Evolutionary conservation across 345 rosid genomes (phyloP).

Genomic region (Acer negundo): DNA sequence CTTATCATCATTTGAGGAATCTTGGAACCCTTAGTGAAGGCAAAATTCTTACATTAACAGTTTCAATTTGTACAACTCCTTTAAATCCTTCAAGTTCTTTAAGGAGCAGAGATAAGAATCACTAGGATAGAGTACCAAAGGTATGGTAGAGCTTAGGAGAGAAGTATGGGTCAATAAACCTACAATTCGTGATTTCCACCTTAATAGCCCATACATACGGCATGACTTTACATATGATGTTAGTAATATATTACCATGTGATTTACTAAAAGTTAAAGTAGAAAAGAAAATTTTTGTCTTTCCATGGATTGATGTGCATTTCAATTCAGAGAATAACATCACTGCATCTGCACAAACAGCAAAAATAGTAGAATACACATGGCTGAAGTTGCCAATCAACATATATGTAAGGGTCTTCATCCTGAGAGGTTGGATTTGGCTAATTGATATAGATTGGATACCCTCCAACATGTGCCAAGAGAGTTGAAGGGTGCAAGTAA

Average conservation of each 20-base stretch:
- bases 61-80: too few species aligned
- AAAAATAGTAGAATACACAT: neutral
- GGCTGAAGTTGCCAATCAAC: neutral
- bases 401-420: neutral
- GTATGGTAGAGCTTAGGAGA: too few species aligned
- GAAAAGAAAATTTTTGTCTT: neutral
- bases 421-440: neutral
- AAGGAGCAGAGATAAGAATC: too few species aligned
- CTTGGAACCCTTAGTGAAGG: too few species aligned
- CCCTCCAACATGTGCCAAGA: neutral
- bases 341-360: neutral
- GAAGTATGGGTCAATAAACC: neutral
- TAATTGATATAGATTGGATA: neutral
- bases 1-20: too few species aligned
- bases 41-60: too few species aligned
- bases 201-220: neutral
- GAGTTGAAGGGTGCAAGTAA: conserved; percentile 3
- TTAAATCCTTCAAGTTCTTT: too few species aligned
- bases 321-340: neutral
- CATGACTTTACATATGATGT: neutral
- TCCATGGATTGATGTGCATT: neutral
- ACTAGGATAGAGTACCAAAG: too few species aligned
- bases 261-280: neutral
- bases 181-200: neutral
- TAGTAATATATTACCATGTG: too few species aligned